Conservation (phyloP, 768 basidiomycete genomes). For the Russula brevipes region DNA sequence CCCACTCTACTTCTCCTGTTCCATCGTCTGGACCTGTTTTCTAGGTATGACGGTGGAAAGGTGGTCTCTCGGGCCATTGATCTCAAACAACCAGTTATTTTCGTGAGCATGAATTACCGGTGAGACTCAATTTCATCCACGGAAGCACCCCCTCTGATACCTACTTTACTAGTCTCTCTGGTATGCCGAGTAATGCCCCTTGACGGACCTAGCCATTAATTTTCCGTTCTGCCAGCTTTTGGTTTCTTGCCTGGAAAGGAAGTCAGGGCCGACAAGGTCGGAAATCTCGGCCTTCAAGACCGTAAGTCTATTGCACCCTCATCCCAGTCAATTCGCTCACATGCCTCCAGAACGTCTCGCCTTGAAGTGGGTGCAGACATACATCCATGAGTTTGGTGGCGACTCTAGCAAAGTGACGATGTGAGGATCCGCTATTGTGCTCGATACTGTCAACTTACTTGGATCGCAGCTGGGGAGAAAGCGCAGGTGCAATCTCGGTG, state of each 20-base stretch:
- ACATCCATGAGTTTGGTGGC: conserved; percentile 60
- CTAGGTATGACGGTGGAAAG: conserved; percentile 25
- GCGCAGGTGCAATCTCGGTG: conserved; percentile 49
- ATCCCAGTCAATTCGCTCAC: neutral
- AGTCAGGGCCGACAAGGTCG: conserved; percentile 46
- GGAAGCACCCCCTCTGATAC: neutral
- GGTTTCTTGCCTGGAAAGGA: conserved; percentile 51
- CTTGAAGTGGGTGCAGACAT: conserved; percentile 60
- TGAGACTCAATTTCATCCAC: neutral
- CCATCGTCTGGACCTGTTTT: neutral
- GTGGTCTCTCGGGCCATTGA: conserved; percentile 28
- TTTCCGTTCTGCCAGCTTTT: conserved; percentile 31
- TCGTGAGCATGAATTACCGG: conserved; percentile 32
- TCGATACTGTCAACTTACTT: conserved; percentile 7
- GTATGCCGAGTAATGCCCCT: neutral
- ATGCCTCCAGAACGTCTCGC: conserved; percentile 45
- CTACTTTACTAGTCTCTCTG: conserved; percentile 14
- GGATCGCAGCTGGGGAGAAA: conserved; percentile 42
- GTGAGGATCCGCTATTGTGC: conserved; percentile 32
- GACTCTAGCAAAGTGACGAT: conserved; percentile 57
- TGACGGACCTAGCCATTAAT: neutral
- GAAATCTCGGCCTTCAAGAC: conserved; percentile 65
- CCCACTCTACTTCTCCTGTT: neutral
- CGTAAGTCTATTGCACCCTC: conserved; percentile 36
- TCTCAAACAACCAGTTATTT: conserved; percentile 26